phyloP scores from a whole-genome alignment of 2,329 filamentous ascomycete genomes.

The Colletotrichum navitas region DNA sequence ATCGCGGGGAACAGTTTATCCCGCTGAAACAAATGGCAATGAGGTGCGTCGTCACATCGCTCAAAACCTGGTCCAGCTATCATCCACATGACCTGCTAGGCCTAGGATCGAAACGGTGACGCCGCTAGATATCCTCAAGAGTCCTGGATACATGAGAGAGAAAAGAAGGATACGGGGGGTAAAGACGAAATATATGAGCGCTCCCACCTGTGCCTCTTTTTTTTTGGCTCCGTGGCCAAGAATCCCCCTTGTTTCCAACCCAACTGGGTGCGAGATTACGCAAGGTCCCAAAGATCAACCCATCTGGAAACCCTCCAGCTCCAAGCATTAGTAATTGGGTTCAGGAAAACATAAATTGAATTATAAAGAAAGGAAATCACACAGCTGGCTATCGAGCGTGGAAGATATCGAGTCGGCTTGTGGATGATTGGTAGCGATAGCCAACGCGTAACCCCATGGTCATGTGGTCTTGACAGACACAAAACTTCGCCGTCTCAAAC shows the following conservation, averaged over 20 bases:
- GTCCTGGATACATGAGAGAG: not conserved
- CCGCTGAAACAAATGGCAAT: not conserved
- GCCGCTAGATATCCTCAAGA: not conserved
- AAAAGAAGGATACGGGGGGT: not conserved
- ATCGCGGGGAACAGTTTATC: not conserved
- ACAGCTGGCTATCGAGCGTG: not conserved
- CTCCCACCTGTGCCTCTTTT: not conserved
- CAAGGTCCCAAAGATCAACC: not conserved
- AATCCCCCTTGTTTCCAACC: not conserved
- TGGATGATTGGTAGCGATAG: not conserved
- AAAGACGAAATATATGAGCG: not conserved
- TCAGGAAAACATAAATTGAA: not conserved
- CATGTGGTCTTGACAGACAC: not conserved
- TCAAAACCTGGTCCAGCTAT: not conserved
- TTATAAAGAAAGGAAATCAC: not conserved
- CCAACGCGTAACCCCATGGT: too few species aligned
- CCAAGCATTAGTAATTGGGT: too few species aligned
- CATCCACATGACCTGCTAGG: not conserved
- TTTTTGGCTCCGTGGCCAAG: not conserved
- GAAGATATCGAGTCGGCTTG: not conserved
- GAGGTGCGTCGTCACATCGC: constrained; percentile 3
- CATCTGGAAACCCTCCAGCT: not conserved
- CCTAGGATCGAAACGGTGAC: not conserved
- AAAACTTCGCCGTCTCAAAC: not conserved
- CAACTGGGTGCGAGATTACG: not conserved